Base-by-base conservation (phyloP, 495 filamentous ascomycete genomes). In the Friedmanniomyces endolithicus region DNA sequence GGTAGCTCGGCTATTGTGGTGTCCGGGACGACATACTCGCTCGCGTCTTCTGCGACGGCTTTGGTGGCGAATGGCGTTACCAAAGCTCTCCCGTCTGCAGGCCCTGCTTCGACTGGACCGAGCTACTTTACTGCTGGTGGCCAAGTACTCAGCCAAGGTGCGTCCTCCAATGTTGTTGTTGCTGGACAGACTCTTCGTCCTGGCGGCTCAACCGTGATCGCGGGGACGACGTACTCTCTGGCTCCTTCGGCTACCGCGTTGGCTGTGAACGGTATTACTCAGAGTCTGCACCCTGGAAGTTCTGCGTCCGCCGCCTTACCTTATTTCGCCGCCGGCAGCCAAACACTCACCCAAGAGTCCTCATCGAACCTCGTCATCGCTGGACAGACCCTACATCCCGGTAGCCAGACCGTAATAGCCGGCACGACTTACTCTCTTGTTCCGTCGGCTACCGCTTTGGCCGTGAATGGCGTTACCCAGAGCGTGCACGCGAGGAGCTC, bases 351-450 rank as follows among this genome's bases (percentile, higher is more conserved):
- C 7, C 14, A 7, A n/a, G 20, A 45, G 8, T 45, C 41, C 14
- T n/a, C 41, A 7, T 45, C 41, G 7, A 17, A 11, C 2, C 29
- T 25, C 6, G 52, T 46, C 22, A 46, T 54, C 19, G 52, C 29
- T 19, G 35, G 35, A 9, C 52, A 54, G 14, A 54, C 40, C n/a
- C 25, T 54, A 9, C 40, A 46, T n/a, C 20, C 53, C 9, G 53
- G 44, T 22, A 22, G 47, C 8, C 47, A 50, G 40, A 35, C 35
- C 23, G 47, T 51, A 11, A 25, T 57, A 6, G 33, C 33, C 31
- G 55, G 55, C 11, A 58, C 55, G 6, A 58, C 48, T 11, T 52
- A 45, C 27, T 52, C 48, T 7, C 55, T 58, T 12, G 48, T n/a
- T 16, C 37, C 55, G 3, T 52, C 48, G 2, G 55, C 22, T 8